Evolutionary conservation across 192 early-diverging fungal species (phyloP), one percentile per base, ranked within the genome.

Genomic region (Diversispora epigaea): DNA sequence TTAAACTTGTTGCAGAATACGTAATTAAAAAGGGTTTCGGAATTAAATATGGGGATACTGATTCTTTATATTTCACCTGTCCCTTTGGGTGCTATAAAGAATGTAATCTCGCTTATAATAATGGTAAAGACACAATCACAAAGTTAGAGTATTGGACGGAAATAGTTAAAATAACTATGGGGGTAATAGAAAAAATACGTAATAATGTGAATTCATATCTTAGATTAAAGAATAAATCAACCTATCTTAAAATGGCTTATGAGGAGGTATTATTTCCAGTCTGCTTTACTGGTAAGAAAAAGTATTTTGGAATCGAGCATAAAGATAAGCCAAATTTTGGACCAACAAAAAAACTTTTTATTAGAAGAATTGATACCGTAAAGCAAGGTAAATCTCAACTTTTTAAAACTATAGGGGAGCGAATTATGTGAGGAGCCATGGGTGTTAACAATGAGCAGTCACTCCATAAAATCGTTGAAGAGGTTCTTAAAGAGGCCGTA

Each of bases 161-260:
- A 69, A 69, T 69, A 41, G 67, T 69, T 0, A 69, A 69, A 69
- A 69, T 69, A 32, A 25, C 67, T 69, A 69, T 69, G 46, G 46
- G 32, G 4, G 67, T 52, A 39, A 69, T 69, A 41, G 22, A 69
- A 32, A 52, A 69, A 8, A 32, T 69, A 0, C 46, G 67, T 54
- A 39, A 69, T 52, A 3, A 71, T 4, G 54, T 71, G 0, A 71
- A 71, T 71, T 8, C 0, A 1, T 54, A 71, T 54, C 69, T 71
- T 32, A 43, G 5, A 41, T 57, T 57, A 57, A 71, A 71, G 39
- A 71, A 57, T 57, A 17, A 10, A 3, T 41, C 69, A 56, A 43
- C 69, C 57, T 57, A 41, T 57, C 69, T 57, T 6, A 71, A 71
- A 17, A 71, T 71, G 32, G 54, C 54, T 4, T 71, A 71, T 43